phyloP scores from a whole-genome alignment of 179 eudicot genomes.

The Silene coronaria region DNA sequence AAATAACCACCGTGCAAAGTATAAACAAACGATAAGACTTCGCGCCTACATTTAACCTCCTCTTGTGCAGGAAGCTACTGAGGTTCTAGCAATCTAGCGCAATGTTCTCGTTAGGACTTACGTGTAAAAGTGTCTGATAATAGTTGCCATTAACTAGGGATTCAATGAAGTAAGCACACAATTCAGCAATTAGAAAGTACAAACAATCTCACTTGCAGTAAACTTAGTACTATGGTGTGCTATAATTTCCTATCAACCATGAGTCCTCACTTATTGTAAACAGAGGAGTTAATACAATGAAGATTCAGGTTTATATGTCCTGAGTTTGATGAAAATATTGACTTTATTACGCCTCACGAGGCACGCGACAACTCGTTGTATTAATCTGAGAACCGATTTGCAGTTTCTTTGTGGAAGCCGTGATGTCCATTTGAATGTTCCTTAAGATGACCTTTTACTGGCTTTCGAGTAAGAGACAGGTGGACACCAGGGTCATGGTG shows the following conservation, averaged over 20 bases:
- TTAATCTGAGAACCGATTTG: slow-evolving; percentile 14
- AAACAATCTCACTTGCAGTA: not conserved
- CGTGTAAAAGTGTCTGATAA: too few species aligned
- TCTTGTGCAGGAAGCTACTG: too few species aligned
- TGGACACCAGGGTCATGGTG: slow-evolving; percentile 81
- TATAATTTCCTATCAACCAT: too few species aligned
- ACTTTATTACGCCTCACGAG: slow-evolving; percentile 17
- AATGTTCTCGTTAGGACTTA: too few species aligned
- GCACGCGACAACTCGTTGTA: not conserved
- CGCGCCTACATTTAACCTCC: too few species aligned
- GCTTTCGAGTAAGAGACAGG: slow-evolving; percentile 44
- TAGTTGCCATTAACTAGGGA: not conserved
- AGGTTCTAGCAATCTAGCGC: too few species aligned
- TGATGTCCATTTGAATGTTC: slow-evolving; percentile 11
- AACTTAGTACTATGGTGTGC: not conserved
- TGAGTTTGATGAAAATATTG: not conserved
- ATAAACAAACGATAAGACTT: too few species aligned
- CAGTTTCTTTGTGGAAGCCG: slow-evolving; percentile 11
- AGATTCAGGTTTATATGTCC: not conserved
- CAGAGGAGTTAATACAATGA: slow-evolving; percentile 4
- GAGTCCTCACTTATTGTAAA: too few species aligned
- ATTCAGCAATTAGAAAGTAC: not conserved
- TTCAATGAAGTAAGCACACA: not conserved
- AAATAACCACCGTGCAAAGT: too few species aligned
- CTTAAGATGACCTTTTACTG: slow-evolving; percentile 27